Conservation (phyloP, 2,329 filamentous ascomycete species). For the Pestalotiopsis sp. region DNA sequence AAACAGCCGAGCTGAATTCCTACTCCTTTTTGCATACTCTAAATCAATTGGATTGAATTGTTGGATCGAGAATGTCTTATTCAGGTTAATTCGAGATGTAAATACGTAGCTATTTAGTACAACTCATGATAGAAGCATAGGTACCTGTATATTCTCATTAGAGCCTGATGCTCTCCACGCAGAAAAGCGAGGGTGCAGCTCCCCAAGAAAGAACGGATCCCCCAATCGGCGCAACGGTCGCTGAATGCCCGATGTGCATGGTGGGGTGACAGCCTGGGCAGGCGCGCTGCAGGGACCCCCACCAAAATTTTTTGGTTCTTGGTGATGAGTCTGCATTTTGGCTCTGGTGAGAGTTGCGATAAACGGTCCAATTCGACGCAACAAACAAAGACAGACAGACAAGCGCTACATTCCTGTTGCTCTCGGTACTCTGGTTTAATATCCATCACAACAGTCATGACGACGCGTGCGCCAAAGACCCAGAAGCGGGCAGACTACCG, state of each 20-base stretch:
- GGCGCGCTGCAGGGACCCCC: neutral
- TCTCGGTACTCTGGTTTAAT: too few species aligned
- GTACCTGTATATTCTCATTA: too few species aligned
- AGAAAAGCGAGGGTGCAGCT: neutral
- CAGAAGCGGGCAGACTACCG: conserved; percentile 71
- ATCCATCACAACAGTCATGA: conserved; percentile 22
- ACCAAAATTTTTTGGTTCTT: neutral
- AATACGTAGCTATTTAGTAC: too few species aligned
- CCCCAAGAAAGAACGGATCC: neutral
- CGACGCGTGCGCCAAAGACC: conserved; percentile 55
- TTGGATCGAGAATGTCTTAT: too few species aligned
- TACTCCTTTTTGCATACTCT: too few species aligned
- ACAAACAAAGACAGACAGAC: neutral
- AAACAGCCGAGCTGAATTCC: too few species aligned
- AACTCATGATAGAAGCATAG: too few species aligned
- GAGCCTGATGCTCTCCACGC: neutral
- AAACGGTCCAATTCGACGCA: neutral
- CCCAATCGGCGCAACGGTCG: neutral
- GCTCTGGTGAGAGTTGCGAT: neutral
- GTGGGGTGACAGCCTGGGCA: neutral
- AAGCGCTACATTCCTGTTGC: neutral
- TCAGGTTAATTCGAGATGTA: too few species aligned
- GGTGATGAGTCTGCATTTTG: neutral
- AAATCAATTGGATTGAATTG: too few species aligned
- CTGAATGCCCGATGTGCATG: neutral